Conservation (phyloP, 805 yeast genomes). For the Candida boidinii region DNA sequence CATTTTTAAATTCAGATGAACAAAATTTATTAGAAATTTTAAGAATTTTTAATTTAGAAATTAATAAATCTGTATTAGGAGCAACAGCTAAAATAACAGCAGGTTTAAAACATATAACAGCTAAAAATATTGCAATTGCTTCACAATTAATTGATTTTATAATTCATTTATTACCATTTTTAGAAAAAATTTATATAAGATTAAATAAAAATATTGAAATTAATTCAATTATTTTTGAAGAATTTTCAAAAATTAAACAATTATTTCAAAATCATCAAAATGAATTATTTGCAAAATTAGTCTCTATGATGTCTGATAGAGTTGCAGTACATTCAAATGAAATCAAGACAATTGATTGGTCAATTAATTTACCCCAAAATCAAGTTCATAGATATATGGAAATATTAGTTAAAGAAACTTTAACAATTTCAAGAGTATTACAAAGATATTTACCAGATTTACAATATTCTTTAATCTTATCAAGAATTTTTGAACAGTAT, state of each 20-base stretch:
- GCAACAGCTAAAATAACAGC: conserved; percentile 75
- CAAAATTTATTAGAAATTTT: conserved; percentile 36
- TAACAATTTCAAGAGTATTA: conserved; percentile 53
- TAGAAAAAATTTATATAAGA: conserved; percentile 23
- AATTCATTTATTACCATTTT: conserved; percentile 27
- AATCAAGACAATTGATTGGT: conserved; percentile 42
- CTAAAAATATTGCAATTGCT: conserved; percentile 61
- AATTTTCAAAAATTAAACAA: conserved; percentile 30
- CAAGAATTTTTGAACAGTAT: conserved; percentile 48
- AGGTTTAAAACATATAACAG: conserved; percentile 64
- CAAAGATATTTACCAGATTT: conserved; percentile 46
- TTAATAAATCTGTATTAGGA: conserved; percentile 53
- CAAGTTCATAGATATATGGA: conserved; percentile 60
- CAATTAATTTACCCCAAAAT: conserved; percentile 30
- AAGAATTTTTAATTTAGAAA: conserved; percentile 42
- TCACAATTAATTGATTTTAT: conserved; percentile 54
- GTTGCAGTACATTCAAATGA: conserved; percentile 41
- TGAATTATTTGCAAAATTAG: conserved; percentile 54
- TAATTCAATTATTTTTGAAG: conserved; percentile 13
- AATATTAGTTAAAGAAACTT: conserved; percentile 54
- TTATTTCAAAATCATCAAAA: conserved; percentile 51
- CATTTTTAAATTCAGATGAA: conserved; percentile 46
- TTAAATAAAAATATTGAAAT: conserved; percentile 19
- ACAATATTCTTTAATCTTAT: conserved; percentile 36
- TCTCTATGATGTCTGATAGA: conserved; percentile 65